Evolutionary conservation across 352 stramenopile genomes (phyloP).

Genomic region (Peronospora belbahrii): DNA sequence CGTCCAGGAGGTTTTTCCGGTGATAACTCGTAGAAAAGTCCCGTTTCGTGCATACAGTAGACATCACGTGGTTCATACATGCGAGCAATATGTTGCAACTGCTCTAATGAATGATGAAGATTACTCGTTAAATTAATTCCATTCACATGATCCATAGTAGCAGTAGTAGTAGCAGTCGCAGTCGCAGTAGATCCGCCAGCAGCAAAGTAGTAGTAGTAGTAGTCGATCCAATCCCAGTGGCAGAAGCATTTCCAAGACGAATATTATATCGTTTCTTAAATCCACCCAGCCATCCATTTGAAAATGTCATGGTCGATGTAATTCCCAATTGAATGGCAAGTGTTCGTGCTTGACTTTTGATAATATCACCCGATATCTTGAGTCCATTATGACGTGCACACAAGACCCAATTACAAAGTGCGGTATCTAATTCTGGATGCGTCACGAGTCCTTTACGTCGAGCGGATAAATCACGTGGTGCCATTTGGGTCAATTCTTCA

Average conservation of each 20-base stretch:
- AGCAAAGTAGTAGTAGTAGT: no score
- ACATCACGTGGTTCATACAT: constrained; percentile 41
- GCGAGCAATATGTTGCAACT: constrained; percentile 31
- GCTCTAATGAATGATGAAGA: constrained; percentile 13
- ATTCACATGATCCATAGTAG: constrained; percentile 17
- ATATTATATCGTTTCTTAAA: constrained; percentile 67
- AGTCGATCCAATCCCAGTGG: no score
- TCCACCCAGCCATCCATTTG: constrained; percentile 52
- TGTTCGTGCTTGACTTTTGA: constrained; percentile 45
- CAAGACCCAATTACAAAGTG: constrained; percentile 56
- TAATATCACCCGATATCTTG: constrained; percentile 53
- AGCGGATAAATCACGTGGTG: constrained; percentile 31
- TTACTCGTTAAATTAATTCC: constrained; percentile 6
- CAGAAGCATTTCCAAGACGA: constrained; percentile 24
- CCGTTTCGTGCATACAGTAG: constrained; percentile 52
- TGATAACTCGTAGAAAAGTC: constrained; percentile 42
- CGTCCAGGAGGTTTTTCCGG: constrained; percentile 38
- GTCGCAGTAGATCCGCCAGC: no score
- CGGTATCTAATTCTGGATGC: constrained; percentile 50
- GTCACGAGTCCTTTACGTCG: constrained; percentile 37
- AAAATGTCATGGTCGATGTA: constrained; percentile 43
- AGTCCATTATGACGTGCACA: constrained; percentile 35
- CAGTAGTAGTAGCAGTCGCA: no score
- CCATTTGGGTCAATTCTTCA: constrained; percentile 42
- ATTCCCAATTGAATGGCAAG: constrained; percentile 37